Conservation (phyloP, 179 eudicot species). For the Silene vulgaris region DNA sequence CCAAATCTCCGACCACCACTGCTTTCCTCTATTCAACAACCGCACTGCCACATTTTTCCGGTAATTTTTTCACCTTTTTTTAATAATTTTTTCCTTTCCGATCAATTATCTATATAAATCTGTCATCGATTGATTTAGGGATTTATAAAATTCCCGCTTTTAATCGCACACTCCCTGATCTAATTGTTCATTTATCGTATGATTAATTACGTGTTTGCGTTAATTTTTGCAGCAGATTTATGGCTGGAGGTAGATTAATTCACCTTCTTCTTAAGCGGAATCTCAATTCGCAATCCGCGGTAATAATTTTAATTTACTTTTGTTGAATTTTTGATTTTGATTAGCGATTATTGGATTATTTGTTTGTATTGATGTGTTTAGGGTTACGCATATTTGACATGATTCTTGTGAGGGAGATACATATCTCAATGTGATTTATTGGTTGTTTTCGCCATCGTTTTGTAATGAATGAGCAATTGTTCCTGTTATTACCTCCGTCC, state of each 20-base stretch:
- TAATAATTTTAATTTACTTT: slow-evolving; percentile 19
- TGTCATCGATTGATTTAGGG: neutral
- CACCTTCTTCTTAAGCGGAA: slow-evolving; percentile 51
- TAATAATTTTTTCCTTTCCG: neutral
- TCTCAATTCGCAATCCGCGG: slow-evolving; percentile 41
- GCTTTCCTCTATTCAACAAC: neutral
- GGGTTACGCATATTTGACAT: neutral
- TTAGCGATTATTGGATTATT: slow-evolving; percentile 6
- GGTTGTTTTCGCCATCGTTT: neutral
- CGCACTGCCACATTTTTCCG: neutral
- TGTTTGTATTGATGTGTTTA: neutral
- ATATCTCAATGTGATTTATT: neutral
- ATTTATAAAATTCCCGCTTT: neutral
- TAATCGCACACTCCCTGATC: neutral
- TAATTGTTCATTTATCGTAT: too few species aligned
- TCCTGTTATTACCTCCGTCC: neutral
- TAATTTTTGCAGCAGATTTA: slow-evolving; percentile 17
- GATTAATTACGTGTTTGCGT: neutral
- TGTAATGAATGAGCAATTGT: neutral
- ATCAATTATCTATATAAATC: neutral
- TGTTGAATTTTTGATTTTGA: too few species aligned
- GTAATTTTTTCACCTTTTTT: neutral
- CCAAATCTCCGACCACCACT: slow-evolving; percentile 19
- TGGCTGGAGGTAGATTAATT: slow-evolving; percentile 55
- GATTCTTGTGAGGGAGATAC: too few species aligned